These are phyloP conservation scores for Fusarium nodosum DNA, from an alignment of 2,329 filamentous ascomycete genomes.

Conservation along the genomic window DNA sequence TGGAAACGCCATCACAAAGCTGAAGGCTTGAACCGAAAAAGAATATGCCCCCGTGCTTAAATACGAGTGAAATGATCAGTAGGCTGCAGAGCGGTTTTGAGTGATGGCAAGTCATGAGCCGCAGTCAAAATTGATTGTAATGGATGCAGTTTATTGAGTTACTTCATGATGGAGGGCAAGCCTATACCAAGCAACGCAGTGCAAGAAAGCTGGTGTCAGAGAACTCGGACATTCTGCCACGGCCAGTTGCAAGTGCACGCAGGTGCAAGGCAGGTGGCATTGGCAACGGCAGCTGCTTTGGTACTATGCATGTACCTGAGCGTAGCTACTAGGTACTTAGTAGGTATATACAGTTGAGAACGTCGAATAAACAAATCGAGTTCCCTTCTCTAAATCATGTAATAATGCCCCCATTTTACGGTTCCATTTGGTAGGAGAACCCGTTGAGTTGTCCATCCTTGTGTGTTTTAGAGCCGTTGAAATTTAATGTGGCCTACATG, in stretches of 20 bases:
- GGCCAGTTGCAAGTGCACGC: slow-evolving; percentile 25
- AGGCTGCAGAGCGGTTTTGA: neutral
- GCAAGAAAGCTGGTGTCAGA: neutral
- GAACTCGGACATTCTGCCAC: neutral
- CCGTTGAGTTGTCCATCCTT: neutral
- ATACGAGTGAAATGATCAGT: neutral
- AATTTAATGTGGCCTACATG: neutral
- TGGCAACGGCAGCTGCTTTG: slow-evolving; percentile 36
- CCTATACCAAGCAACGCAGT: neutral
- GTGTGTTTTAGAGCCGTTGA: neutral
- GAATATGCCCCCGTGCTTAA: neutral
- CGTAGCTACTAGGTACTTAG: too few species aligned
- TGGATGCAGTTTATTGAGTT: slow-evolving; percentile 25
- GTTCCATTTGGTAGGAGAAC: neutral
- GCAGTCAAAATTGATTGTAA: slow-evolving; percentile 14
- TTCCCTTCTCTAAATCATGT: neutral
- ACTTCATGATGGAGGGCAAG: slow-evolving; percentile 16
- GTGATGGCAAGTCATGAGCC: neutral
- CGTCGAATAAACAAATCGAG: neutral
- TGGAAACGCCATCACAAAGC: slow-evolving; percentile 33
- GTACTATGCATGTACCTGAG: neutral
- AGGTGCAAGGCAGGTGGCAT: slow-evolving; percentile 40
- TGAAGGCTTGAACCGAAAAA: neutral
- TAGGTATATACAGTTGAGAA: neutral
- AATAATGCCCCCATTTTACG: neutral